These are phyloP conservation scores for Colletotrichum eleusines DNA, from an alignment of 2,329 filamentous ascomycete species.

Conservation along the genomic window DNA sequence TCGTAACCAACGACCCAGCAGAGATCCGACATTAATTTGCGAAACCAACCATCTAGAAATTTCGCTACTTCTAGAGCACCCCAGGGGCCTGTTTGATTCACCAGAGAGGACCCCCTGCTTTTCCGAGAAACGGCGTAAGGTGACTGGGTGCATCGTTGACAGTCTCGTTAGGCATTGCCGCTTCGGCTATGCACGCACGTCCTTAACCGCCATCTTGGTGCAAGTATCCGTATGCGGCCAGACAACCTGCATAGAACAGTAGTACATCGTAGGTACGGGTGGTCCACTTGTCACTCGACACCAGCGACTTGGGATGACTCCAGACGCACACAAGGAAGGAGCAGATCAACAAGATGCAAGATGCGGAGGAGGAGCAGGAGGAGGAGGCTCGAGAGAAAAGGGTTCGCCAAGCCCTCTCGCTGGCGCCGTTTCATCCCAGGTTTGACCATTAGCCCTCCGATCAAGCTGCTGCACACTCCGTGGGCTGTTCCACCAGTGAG, in stretches of 20 bases:
- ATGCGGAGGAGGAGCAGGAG: background rate
- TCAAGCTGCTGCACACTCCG: conserved; percentile 22
- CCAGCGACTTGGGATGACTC: conserved; percentile 5
- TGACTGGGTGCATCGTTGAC: conserved; percentile 28
- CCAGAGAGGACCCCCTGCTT: conserved; percentile 22
- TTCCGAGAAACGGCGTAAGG: conserved; percentile 31
- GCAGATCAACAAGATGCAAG: background rate
- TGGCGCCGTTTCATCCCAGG: conserved; percentile 40
- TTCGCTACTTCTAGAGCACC: conserved; percentile 13
- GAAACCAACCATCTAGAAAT: conserved; percentile 10
- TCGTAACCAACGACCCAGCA: conserved; percentile 12
- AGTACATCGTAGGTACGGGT: too few relatives aligned
- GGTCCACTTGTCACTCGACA: conserved; percentile 8
- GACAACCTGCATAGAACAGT: background rate
- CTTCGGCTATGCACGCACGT: conserved; percentile 22
- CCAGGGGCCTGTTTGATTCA: conserved; percentile 16
- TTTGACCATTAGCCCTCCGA: conserved; percentile 38
- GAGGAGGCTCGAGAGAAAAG: background rate
- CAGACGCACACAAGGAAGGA: background rate
- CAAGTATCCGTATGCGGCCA: background rate
- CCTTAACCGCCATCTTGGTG: conserved; percentile 9
- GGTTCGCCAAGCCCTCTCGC: conserved; percentile 25
- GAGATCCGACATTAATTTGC: conserved; percentile 5
- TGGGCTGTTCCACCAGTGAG: conserved; percentile 10
- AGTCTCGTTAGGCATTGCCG: conserved; percentile 32